These are phyloP conservation scores for Sclerotinia sclerotiorum DNA, from an alignment of 2,329 filamentous ascomycete genomes.

Conservation along the genomic window DNA sequence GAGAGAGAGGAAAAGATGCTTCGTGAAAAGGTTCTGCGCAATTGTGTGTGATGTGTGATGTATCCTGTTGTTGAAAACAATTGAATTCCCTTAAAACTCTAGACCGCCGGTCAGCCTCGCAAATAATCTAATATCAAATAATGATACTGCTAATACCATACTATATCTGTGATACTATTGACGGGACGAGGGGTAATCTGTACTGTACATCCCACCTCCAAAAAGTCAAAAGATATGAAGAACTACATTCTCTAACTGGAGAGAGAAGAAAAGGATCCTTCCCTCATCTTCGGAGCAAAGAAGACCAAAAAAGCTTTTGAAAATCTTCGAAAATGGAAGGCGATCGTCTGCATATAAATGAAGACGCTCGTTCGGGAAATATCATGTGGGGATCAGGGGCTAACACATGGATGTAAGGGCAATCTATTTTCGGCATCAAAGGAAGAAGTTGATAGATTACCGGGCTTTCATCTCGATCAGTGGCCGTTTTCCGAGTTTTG, in stretches of 20 bases:
- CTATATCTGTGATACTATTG: not conserved
- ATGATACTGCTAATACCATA: no score
- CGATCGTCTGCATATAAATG: not conserved
- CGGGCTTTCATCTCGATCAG: not conserved
- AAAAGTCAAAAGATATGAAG: not conserved
- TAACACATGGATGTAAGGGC: not conserved
- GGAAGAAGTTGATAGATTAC: not conserved
- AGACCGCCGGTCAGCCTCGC: no score
- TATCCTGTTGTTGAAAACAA: no score
- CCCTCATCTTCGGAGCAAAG: not conserved
- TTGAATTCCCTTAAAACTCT: no score
- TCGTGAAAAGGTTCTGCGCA: no score
- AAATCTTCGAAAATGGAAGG: not conserved
- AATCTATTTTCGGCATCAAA: no score
- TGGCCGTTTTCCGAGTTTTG: not conserved
- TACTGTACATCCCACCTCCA: not conserved
- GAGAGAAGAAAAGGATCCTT: not conserved
- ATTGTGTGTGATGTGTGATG: no score
- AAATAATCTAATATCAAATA: not conserved
- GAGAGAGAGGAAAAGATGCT: no score
- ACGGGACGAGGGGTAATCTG: not conserved
- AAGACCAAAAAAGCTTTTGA: not conserved
- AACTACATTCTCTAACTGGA: not conserved
- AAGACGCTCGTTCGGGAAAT: not conserved
- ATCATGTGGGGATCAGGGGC: conserved; percentile 1